Evolutionary conservation across 2,329 filamentous ascomycete species (phyloP), one percentile per base, ranked within the genome.

Genomic region (Alternaria arbusti): DNA sequence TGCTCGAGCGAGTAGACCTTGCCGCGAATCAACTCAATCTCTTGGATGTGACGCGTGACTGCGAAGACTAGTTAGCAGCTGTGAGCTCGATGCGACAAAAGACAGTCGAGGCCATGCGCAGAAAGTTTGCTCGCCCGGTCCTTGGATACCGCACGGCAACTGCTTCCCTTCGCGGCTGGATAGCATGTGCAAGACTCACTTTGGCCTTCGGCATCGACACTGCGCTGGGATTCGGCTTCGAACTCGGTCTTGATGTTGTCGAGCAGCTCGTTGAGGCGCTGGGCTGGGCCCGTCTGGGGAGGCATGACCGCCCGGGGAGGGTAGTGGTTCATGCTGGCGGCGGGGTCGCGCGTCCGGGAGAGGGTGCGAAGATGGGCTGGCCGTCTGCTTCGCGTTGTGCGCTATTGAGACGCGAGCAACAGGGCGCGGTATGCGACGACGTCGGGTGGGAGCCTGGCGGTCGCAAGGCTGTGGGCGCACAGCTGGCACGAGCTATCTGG

Each of bases 1-100:
- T 96, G 94, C 81, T 99, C 96, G 80, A 99, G 89, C 73, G 92
- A 89, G 77, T 93, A 97, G 64, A 99, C 93, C 82, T 97, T 97
- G 78, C 94, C 91, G 67, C 94, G 88, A 54, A 99, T 93, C 76
- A 97, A 88, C 79, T 97, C 93, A 87, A 98, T 96, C 83, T 99
- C 96, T 76, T 95, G 91, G 69, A 97, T 91, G 80, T 99, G 96
- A 54, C 90, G 88, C 62, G 92, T 90, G 78, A 98, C 61, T 64
- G 52, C 4, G 3, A 23, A 20, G n/a, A 28, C 43, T 30, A 28
- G 26, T 63, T 59, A 63, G 60, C 60, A 59, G 44, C 43, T 44
- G 30, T 28, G 28, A 44, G 47, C 28, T n/a, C 9, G 3, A 58
- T 17, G 26, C 26, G 40, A 46, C 22, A 28, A 13, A 25, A 30